phyloP scores from a whole-genome alignment of 1,139 yeast genomes.

The Kurtzmaniella quercitrusa region DNA sequence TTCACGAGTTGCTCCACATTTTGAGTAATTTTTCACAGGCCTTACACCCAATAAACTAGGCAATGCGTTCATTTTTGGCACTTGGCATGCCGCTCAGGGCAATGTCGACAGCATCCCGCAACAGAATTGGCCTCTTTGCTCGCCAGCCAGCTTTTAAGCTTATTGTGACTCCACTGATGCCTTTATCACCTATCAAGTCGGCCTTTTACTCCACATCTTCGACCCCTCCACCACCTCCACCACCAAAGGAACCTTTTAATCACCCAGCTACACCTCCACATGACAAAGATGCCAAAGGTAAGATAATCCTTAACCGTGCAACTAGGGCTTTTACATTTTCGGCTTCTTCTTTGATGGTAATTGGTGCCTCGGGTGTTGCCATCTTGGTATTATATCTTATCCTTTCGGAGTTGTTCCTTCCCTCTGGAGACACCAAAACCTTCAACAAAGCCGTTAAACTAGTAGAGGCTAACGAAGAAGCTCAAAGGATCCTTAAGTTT shows the following conservation, averaged over 20 bases:
- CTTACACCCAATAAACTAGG: not conserved
- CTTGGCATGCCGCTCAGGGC: not conserved
- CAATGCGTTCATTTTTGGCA: not conserved
- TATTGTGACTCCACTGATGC: not conserved
- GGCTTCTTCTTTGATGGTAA: conserved; percentile 50
- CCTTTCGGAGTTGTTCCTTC: conserved; percentile 73
- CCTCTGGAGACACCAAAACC: conserved; percentile 87
- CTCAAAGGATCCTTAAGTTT: conserved; percentile 55
- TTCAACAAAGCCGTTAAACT: conserved; percentile 81
- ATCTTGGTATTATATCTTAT: conserved; percentile 73
- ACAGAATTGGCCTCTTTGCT: not conserved
- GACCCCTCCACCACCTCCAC: not conserved
- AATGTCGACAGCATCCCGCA: not conserved
- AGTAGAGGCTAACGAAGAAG: conserved; percentile 63
- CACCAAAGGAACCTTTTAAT: not conserved
- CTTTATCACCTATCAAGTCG: not conserved
- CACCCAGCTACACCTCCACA: conserved; percentile 20
- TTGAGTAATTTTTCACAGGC: not conserved
- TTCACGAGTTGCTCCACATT: not conserved
- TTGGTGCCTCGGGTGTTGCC: conserved; percentile 66
- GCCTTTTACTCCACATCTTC: not conserved
- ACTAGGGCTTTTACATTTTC: conserved; percentile 60
- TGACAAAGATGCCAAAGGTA: conserved; percentile 41
- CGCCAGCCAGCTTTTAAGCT: not conserved
- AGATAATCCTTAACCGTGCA: conserved; percentile 33